These are phyloP conservation scores for Dactylorhiza incarnata DNA, from an alignment of 106 monocot genomes.

Conservation along the genomic window DNA sequence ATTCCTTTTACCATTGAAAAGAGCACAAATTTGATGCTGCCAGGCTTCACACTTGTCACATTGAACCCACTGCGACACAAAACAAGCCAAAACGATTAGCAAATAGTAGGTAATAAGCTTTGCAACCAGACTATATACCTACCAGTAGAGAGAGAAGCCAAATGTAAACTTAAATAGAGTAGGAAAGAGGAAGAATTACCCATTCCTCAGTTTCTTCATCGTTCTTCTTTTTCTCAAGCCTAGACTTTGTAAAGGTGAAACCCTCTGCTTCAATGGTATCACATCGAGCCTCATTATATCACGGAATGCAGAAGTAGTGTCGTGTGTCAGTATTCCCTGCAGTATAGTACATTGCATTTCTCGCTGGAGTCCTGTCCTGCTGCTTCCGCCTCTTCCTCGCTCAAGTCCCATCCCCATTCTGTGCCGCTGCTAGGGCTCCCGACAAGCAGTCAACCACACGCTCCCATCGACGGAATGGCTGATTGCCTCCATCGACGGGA, in stretches of 20 bases:
- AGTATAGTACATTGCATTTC: slow-evolving; percentile 87
- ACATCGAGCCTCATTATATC: slow-evolving; percentile 84
- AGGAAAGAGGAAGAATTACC: slow-evolving; percentile 31
- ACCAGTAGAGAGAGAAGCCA: background rate
- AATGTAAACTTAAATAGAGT: background rate
- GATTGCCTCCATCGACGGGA: too few relatives aligned
- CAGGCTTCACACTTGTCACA: slow-evolving; percentile 96
- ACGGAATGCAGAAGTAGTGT: slow-evolving; percentile 78
- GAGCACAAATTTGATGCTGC: slow-evolving; percentile 97
- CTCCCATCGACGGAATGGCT: too few relatives aligned
- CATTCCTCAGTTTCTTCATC: slow-evolving; percentile 96
- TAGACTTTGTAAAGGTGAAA: slow-evolving; percentile 41
- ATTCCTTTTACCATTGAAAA: slow-evolving; percentile 82
- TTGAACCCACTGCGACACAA: slow-evolving; percentile 70
- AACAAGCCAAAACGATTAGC: slow-evolving; percentile 1
- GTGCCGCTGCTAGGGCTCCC: too few relatives aligned
- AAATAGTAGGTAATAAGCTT: background rate
- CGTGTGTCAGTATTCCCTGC: slow-evolving; percentile 65
- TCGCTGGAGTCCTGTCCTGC: too few relatives aligned
- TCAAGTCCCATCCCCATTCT: too few relatives aligned
- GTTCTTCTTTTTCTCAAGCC: slow-evolving; percentile 88
- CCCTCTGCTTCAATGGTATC: slow-evolving; percentile 84
- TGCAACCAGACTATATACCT: background rate
- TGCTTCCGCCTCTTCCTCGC: too few relatives aligned
- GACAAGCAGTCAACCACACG: too few relatives aligned